Conservation (phyloP, 1,284 basidiomycete species). For the Microbotryum saponariae region DNA sequence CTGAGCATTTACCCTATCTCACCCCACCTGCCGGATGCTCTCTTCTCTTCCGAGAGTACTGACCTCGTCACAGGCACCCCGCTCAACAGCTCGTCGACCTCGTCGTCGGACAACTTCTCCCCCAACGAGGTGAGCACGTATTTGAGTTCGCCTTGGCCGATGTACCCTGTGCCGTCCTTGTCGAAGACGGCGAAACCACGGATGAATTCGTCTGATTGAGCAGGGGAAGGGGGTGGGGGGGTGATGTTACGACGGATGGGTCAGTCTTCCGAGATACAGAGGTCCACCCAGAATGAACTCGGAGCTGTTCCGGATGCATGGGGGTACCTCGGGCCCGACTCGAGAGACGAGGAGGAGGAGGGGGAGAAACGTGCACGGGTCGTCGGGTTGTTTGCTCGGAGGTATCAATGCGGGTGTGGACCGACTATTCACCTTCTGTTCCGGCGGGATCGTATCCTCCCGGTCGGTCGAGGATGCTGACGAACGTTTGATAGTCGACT, state of each 20-base stretch:
- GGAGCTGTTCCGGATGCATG: no score
- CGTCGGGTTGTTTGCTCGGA: not conserved
- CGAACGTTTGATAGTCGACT: conserved; percentile 86
- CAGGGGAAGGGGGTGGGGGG: not conserved
- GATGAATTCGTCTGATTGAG: conserved; percentile 86
- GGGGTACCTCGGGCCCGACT: not conserved
- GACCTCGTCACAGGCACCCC: conserved; percentile 80
- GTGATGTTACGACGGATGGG: not conserved
- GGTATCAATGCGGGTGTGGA: not conserved
- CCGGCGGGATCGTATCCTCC: conserved; percentile 96
- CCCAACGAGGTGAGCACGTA: conserved; percentile 94
- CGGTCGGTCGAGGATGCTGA: conserved; percentile 84
- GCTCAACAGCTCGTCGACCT: conserved; percentile 96
- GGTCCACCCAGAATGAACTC: no score
- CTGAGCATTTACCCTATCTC: conserved; percentile 20
- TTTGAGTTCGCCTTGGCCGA: conserved; percentile 81
- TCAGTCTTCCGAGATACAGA: no score
- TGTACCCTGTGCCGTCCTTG: conserved; percentile 94
- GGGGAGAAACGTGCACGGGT: not conserved
- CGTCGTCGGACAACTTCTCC: conserved; percentile 95
- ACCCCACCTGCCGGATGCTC: conserved; percentile 36
- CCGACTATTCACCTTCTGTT: conserved; percentile 59
- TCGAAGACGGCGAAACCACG: conserved; percentile 99
- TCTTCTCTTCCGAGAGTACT: conserved; percentile 40
- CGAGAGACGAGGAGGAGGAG: not conserved